Percentiles rank a stretch among this genome's conserved stretches.
These are phyloP conservation scores for Bruguiera hainesii DNA, from an alignment of 441 rosid species.

Conservation along the genomic window DNA sequence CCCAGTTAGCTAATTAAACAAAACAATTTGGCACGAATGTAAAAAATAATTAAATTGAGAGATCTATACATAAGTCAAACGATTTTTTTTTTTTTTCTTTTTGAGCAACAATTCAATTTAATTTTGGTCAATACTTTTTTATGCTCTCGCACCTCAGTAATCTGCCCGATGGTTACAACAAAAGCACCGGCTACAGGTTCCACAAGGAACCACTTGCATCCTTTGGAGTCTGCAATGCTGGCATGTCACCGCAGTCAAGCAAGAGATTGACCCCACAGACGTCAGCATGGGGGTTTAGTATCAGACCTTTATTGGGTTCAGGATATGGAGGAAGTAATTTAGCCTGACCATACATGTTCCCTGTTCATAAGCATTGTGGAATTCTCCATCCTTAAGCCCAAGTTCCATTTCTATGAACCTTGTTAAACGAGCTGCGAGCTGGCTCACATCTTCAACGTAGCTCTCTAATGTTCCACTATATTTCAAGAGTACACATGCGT, in stretches of 20 bases:
- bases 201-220: constrained; percentile 29
- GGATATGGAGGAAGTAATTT: constrained; percentile 37
- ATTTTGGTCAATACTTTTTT: too few relatives aligned
- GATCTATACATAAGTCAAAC: too few relatives aligned
- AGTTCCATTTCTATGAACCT: constrained; percentile 28
- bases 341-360: constrained; percentile 29
- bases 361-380: constrained; percentile 22
- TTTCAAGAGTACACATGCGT: not conserved
- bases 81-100: too few relatives aligned
- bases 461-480: constrained; percentile 27
- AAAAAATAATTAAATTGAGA: too few relatives aligned
- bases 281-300: constrained; percentile 32
- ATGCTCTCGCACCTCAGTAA: constrained; percentile 23
- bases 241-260: constrained; percentile 26
- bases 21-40: too few relatives aligned
- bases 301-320: constrained; percentile 28
- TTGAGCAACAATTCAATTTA: too few relatives aligned
- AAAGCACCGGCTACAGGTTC: constrained; percentile 30
- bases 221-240: constrained; percentile 37
- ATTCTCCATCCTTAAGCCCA: constrained; percentile 15
- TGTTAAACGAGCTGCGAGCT: constrained; percentile 13
- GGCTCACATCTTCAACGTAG: constrained; percentile 29
- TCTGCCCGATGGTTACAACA: constrained; percentile 35
- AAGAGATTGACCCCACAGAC: constrained; percentile 29
- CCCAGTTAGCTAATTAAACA: too few relatives aligned